Percentiles rank a stretch among this genome's conserved stretches.
Evolutionary conservation across 148 eudicot species (phyloP).

Genomic region (Salicornia ramosissima): DNA sequence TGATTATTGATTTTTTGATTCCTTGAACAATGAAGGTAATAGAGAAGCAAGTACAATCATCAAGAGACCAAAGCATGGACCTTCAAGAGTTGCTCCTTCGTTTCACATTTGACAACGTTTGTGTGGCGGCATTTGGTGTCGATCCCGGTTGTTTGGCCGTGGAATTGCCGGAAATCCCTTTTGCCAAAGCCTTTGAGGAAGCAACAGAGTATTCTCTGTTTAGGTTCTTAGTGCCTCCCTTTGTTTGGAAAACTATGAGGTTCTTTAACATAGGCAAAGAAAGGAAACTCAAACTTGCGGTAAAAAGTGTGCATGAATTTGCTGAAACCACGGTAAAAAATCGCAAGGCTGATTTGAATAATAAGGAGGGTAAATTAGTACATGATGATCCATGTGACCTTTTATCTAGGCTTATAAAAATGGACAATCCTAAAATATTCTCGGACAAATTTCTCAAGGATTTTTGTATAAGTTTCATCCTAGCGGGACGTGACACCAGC

Average conservation of each 20-base stretch:
- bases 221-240: slow-evolving; percentile 45
- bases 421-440: slow-evolving; percentile 17
- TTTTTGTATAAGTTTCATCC: slow-evolving; percentile 52
- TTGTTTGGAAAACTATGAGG: slow-evolving; percentile 46
- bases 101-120: slow-evolving; percentile 56
- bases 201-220: slow-evolving; percentile 47
- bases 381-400: slow-evolving; percentile 38
- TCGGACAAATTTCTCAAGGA: slow-evolving; percentile 39
- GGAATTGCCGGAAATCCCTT: slow-evolving; percentile 43
- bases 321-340: slow-evolving; percentile 50
- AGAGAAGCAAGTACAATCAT: slow-evolving; percentile 23
- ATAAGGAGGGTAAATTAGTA: slow-evolving; percentile 6
- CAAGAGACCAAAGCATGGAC: slow-evolving; percentile 27
- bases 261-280: slow-evolving; percentile 34
- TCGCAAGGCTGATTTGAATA: slow-evolving; percentile 34
- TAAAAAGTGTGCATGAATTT: slow-evolving; percentile 42
- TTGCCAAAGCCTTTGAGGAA: slow-evolving; percentile 57
- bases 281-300: slow-evolving; percentile 35
- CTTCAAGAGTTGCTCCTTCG: slow-evolving; percentile 54
- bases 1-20: not conserved
- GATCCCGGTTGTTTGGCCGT: slow-evolving; percentile 46
- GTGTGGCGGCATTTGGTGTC: slow-evolving; percentile 51
- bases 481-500: slow-evolving; percentile 61
- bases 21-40: slow-evolving; percentile 18
- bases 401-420: slow-evolving; percentile 45